Base-by-base conservation (phyloP, 2,329 filamentous ascomycete genomes). In the Fonsecaea multimorphosa region DNA sequence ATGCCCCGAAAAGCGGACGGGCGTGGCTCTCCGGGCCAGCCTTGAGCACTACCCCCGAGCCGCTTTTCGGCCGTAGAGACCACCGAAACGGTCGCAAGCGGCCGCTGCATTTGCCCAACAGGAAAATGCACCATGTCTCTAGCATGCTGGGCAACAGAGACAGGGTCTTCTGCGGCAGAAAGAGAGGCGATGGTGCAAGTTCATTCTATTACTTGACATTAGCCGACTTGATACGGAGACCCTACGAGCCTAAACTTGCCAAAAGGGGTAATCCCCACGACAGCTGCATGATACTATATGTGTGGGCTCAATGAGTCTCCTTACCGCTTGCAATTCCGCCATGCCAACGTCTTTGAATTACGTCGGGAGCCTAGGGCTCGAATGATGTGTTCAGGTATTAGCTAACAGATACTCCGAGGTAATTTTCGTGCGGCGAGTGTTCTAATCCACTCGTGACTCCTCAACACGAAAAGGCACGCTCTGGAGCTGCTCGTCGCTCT, bases 211-310 rank as follows among this genome's bases (percentile, higher is more conserved):
- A 54, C 16, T 11, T 4, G n/a, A 40, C 16, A n/a, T 6, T 16
- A 6, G 51, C 27, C 27, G 6, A 54, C 27, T 7, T 22, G 27
- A 32, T 22, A 54, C 24, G 3, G 3, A 54, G 38, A 31, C 9
- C 44, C 19, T 12, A 19, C n/a, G 27, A 24, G n/a, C 3, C 27
- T 6, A 31, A 1, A 11, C 49, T 31, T 16, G 27, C 51, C 51
- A 32, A 32, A 54, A 54, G 24, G n/a, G 31, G 51, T n/a, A 54
- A 54, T 16, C 32, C 14, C 24, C 51, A 54, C 51, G 51, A 54
- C 27, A 12, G 27, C 5, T 22, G 51, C 51, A 53, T 53, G 8
- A 52, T 40, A n/a, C 14, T 40, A 1, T 8, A 31, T 31, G 29
- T 40, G 38, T n/a, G 38, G 38, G 11, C 32, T 34, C 32, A 9